Evolutionary conservation across 2,329 filamentous ascomycete species (phyloP).

Genomic region (Scytalidium lignicola): DNA sequence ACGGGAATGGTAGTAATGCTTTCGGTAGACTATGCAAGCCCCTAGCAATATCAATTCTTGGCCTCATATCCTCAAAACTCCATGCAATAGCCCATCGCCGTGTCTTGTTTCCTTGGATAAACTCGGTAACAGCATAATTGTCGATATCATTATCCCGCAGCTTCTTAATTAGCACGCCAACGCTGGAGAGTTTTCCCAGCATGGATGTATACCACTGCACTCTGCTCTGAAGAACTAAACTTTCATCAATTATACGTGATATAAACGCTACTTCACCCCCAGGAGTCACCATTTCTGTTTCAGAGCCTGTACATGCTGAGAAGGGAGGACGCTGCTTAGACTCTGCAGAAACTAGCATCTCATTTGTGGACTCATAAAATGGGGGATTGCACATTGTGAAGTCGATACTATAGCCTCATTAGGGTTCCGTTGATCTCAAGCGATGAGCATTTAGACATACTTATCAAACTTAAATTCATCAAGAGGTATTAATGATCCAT

Average conservation of each 20-base stretch:
- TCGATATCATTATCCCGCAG: slow-evolving; percentile 53
- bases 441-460: slow-evolving; percentile 16
- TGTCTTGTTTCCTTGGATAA: slow-evolving; percentile 74
- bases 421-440: slow-evolving; percentile 8
- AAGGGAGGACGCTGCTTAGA: slow-evolving; percentile 64
- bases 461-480: slow-evolving; percentile 42
- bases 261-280: slow-evolving; percentile 79
- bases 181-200: slow-evolving; percentile 74
- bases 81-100: slow-evolving; percentile 84
- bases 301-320: slow-evolving; percentile 70
- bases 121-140: slow-evolving; percentile 79
- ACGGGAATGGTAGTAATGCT: slow-evolving; percentile 46
- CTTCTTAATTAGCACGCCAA: slow-evolving; percentile 56
- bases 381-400: slow-evolving; percentile 95
- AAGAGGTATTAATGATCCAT: slow-evolving; percentile 54
- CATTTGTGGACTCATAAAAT: slow-evolving; percentile 74
- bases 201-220: slow-evolving; percentile 89
- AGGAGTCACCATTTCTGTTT: slow-evolving; percentile 77
- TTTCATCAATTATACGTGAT: slow-evolving; percentile 64
- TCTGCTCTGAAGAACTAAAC: slow-evolving; percentile 48
- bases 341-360: slow-evolving; percentile 60
- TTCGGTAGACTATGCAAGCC: slow-evolving; percentile 35
- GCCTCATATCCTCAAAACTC: slow-evolving; percentile 70
- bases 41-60: slow-evolving; percentile 41
- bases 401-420: slow-evolving; percentile 46